A percentile compares a stretch with the other conserved stretches of the same genome.
phyloP scores from a whole-genome alignment of 495 filamentous ascomycete genomes.

The Daldinia caldariorum region DNA sequence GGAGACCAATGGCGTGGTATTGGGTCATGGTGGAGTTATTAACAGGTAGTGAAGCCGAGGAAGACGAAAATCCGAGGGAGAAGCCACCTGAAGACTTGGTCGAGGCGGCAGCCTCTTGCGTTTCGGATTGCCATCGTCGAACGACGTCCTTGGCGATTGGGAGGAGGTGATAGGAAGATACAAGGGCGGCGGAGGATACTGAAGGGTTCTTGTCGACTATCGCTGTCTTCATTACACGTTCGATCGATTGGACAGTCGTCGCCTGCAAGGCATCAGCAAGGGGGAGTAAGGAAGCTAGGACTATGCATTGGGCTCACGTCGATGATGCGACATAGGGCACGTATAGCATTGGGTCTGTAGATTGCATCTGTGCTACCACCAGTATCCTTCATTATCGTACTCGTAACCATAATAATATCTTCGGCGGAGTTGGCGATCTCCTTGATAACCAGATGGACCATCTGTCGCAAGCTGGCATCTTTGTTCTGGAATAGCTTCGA shows the following conservation, averaged over 20 bases:
- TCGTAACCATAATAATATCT: constrained; percentile 99
- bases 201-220: constrained; percentile 99
- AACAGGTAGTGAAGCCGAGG: constrained; percentile 72
- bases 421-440: constrained; percentile 96
- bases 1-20: constrained; percentile 96
- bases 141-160: constrained; percentile 96
- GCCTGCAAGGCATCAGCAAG: constrained; percentile 65
- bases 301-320: constrained; percentile 70
- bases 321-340: constrained; percentile 95
- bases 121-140: constrained; percentile 97
- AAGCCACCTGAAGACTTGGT: constrained; percentile 89
- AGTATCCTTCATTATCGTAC: constrained; percentile 99
- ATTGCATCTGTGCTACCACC: constrained; percentile 94
- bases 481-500: constrained; percentile 99
- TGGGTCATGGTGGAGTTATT: constrained; percentile 94
- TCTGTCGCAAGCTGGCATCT: constrained; percentile 96
- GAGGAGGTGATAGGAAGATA: constrained; percentile 97
- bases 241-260: constrained; percentile 97
- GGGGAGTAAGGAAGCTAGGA: constrained; percentile 6
- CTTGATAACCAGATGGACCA: constrained; percentile 98
- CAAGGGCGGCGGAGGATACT: constrained; percentile 94
- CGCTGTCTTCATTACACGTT: constrained; percentile 97
- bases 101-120: constrained; percentile 93
- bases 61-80: constrained; percentile 85
- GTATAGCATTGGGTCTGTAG: constrained; percentile 96